Base-by-base conservation (phyloP, 1,284 basidiomycete species). In the Boletellus deceptivus region DNA sequence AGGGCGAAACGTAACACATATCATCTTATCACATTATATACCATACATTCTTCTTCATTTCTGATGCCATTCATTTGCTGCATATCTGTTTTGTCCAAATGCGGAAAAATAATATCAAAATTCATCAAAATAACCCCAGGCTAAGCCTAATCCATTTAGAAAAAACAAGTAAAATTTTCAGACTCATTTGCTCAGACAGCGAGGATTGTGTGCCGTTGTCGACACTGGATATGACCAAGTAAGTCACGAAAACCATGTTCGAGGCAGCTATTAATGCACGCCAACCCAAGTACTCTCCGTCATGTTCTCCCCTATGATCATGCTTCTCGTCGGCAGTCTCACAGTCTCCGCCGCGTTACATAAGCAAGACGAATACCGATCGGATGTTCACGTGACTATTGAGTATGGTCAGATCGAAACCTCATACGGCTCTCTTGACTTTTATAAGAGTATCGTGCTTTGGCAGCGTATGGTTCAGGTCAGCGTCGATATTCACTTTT, bases 381-480 rank as follows among this genome's bases (percentile, higher is more conserved):
- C 89, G 94, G 49, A 82, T 96, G 52, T 74, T 98, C 43, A 95
- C 93, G 17, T 83, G 91, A 36, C 84, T 99, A 33, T 80, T 99
- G 43, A 89, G 86, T 59, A 75, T 97, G 43, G 97, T 97, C 3
- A 95, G 97, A 1, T 89, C 91, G 8, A 80, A 80, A 50, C 97
- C 95, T 0, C 86, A 83, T 57, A 84, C 82, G 0, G 95, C 99
- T 2, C 75, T 99, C 16, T 79, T 99, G 35, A 90, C 93, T 0
- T 93, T 98, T 71, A 99, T 99, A 96, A 83, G 79, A 36, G 95
- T 99, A 5, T 91, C 95, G 1, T 98, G 94, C 65, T 99, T 99
- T 67, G 94, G 96, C 2, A 93, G 91, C 68, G 99, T 98, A 96
- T 99, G 95, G 97, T 98, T 99, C 63, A 89, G 86, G 80, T 91